Base-by-base conservation (phyloP, 2,329 filamentous ascomycete species). In the Alternaria angustiovoidea region DNA sequence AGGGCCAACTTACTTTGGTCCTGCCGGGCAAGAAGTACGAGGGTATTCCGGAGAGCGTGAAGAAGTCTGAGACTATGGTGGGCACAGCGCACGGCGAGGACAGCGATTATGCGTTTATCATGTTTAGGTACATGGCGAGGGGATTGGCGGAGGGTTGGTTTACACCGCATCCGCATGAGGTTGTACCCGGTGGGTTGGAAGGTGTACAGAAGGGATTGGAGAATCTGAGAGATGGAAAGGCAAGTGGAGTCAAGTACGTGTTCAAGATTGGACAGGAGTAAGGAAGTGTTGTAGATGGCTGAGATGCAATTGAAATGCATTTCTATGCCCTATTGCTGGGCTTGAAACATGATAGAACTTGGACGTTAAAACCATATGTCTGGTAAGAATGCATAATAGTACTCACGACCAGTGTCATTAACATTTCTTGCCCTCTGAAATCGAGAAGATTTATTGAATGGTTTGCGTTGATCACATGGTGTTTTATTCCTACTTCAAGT, bases 221-320 rank as follows among this genome's bases (percentile, higher is more conserved):
- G 64, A 84, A 86, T 63, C 72, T 91, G 70, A 86, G 83, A 71
- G 81, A 81, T 28, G 88, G 88, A 0, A 87, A 86, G 74, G 87
- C 85, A 22, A 88, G 85, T 68, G 88, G 83, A 1, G 81, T 86
- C 0, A 91, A 91, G 77, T 90, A 89, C 78, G 84, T 91, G 0
- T 86, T 87, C 68, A 80, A 79, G 62, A 83, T 88, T 73, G 80
- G 66, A 8, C 84, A 87, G 38, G 24, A 42, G 28, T 30, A 30
- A 11, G 9, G 8, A 2, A 1, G 1, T 30, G 28, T 5, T 30
- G 28, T 30, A 9, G 28, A 30, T 5, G 5, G 28, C 4, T 12
- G 11, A 30, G 28, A 5, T 30, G 28, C 1, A 11, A 30, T 30
- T 30, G 11, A 30, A 5, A 9, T 4, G 28, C 28, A 2, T 8